phyloP scores from a whole-genome alignment of 2,329 filamentous ascomycete genomes.

The Periconia sp. region DNA sequence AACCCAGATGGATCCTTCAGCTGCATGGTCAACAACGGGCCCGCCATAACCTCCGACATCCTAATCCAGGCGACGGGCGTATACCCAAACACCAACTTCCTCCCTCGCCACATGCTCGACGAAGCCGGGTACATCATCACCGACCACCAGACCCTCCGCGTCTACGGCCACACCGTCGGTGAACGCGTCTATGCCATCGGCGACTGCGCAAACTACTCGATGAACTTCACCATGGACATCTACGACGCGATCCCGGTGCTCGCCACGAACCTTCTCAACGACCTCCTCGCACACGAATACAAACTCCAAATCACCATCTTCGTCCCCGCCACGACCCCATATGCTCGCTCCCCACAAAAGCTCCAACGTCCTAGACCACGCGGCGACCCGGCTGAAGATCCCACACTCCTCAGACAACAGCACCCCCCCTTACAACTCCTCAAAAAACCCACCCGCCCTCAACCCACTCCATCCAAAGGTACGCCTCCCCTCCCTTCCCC shows the following conservation, averaged over 20 bases:
- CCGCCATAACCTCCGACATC: slow-evolving; percentile 32
- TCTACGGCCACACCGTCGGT: slow-evolving; percentile 15
- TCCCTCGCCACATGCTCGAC: slow-evolving; percentile 26
- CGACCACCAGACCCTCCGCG: slow-evolving; percentile 26
- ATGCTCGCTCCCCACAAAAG: background rate
- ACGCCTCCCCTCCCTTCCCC: too few relatives aligned
- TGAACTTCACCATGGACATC: slow-evolving; percentile 34
- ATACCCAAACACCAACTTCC: slow-evolving; percentile 29
- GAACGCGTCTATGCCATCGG: slow-evolving; percentile 37
- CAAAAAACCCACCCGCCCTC: background rate
- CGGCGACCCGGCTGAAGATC: background rate
- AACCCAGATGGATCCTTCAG: slow-evolving; percentile 22
- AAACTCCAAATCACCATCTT: slow-evolving; percentile 20
- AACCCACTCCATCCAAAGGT: background rate
- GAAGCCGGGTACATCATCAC: slow-evolving; percentile 26
- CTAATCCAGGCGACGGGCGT: slow-evolving; percentile 38
- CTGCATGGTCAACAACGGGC: slow-evolving; percentile 30
- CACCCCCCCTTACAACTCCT: background rate
- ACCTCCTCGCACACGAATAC: slow-evolving; percentile 37
- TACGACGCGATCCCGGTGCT: slow-evolving; percentile 37
- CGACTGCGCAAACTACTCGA: slow-evolving; percentile 35
- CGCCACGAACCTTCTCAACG: slow-evolving; percentile 36
- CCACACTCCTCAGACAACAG: background rate
- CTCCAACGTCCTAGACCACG: background rate
- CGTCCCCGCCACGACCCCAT: background rate